Percentiles rank a stretch among this genome's conserved stretches.
These are phyloP conservation scores for Aulographum hederae DNA, from an alignment of 2,329 filamentous ascomycete species.

Conservation along the genomic window DNA sequence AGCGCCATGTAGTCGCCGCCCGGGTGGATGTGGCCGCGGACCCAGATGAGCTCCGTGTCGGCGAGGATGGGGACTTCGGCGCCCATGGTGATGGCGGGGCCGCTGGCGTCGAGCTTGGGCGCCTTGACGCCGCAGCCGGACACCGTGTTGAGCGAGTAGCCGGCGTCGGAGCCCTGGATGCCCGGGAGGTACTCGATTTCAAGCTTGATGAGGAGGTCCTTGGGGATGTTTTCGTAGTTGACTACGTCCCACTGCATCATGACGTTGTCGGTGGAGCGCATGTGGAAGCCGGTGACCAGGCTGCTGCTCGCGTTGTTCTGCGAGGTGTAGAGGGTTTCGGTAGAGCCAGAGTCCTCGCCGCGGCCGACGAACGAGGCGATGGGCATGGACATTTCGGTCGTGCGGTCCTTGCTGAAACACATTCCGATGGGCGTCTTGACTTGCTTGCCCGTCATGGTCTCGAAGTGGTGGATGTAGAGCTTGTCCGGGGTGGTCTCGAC, in stretches of 20 bases:
- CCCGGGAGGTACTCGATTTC: slow-evolving; percentile 3
- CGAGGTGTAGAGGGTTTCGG: slow-evolving; percentile 3
- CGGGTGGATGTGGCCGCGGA: slow-evolving; percentile 3
- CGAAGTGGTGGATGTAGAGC: slow-evolving; percentile 4
- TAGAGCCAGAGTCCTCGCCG: slow-evolving; percentile 3
- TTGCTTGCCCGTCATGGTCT: slow-evolving; percentile 1
- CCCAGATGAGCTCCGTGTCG: slow-evolving; percentile 2
- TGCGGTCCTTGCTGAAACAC: neutral
- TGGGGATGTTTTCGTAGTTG: slow-evolving; percentile 2
- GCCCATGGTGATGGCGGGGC: neutral
- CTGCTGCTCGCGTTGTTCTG: neutral
- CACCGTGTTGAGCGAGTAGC: slow-evolving; percentile 2
- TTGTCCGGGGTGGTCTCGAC: neutral
- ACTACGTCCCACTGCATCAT: slow-evolving; percentile 2
- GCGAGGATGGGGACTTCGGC: slow-evolving; percentile 1
- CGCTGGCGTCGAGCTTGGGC: neutral
- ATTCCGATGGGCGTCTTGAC: slow-evolving; percentile 1
- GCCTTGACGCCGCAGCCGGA: neutral
- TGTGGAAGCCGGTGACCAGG: slow-evolving; percentile 1
- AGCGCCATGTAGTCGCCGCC: slow-evolving; percentile 1
- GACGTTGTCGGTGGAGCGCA: neutral
- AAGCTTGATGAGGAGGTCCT: slow-evolving; percentile 1
- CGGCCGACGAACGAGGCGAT: slow-evolving; percentile 3
- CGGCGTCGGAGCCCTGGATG: slow-evolving; percentile 1
- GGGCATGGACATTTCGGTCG: neutral